Percentiles rank a stretch among this genome's conserved stretches.
phyloP scores from a whole-genome alignment of 2,329 filamentous ascomycete species.

The Pseudocercospora eumusae region DNA sequence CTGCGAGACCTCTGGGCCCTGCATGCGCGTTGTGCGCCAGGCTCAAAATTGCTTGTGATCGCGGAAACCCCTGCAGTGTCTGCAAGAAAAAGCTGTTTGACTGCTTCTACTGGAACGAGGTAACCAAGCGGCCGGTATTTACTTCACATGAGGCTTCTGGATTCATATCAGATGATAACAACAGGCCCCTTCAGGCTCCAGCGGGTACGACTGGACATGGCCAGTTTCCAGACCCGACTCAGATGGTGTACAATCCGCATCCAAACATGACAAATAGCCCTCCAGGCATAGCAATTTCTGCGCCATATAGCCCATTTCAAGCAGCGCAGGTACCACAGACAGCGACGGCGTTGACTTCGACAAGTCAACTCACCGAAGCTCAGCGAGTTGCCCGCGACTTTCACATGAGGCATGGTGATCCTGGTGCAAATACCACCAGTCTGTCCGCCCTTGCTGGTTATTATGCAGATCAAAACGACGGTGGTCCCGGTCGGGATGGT shows the following conservation, averaged over 20 bases:
- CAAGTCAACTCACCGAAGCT: slow-evolving; percentile 6
- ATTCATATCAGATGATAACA: background rate
- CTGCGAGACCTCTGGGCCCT: background rate
- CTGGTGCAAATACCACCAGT: slow-evolving; percentile 11
- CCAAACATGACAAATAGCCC: background rate
- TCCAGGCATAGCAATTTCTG: background rate
- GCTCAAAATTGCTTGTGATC: slow-evolving; percentile 2
- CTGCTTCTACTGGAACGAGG: slow-evolving; percentile 8
- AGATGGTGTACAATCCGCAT: too few species aligned
- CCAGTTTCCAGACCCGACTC: background rate
- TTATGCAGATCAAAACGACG: slow-evolving; percentile 2
- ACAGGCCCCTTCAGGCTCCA: background rate
- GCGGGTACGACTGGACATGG: background rate
- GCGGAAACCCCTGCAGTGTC: background rate
- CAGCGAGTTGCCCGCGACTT: slow-evolving; percentile 23
- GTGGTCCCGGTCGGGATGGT: slow-evolving; percentile 9
- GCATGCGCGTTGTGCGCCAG: background rate
- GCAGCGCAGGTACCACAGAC: slow-evolving; percentile 6
- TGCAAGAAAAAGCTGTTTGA: background rate
- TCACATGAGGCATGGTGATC: slow-evolving; percentile 21
- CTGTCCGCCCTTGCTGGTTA: background rate
- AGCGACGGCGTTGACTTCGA: background rate
- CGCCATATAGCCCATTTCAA: slow-evolving; percentile 7
- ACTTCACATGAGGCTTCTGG: background rate
- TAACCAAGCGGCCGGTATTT: background rate